phyloP scores from a whole-genome alignment of 2,329 filamentous ascomycete species.

The Epichloe sibirici region DNA sequence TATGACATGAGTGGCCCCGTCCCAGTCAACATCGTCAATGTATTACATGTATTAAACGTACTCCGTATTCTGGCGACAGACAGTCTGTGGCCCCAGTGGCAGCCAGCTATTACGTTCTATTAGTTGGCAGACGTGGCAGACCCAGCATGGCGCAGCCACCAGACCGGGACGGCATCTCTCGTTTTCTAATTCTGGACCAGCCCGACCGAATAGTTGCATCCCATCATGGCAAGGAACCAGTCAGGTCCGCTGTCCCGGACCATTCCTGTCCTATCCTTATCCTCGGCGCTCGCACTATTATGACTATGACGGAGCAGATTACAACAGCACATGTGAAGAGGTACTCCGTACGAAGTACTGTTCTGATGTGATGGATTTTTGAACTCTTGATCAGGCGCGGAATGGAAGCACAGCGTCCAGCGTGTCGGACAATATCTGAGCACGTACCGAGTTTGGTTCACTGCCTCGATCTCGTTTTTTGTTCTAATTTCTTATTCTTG shows the following conservation, averaged over 20 bases:
- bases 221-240: neutral
- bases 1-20: neutral
- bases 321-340: too few species aligned
- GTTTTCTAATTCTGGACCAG: slow-evolving; percentile 24
- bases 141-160: slow-evolving; percentile 22
- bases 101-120: too few species aligned
- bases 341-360: too few species aligned
- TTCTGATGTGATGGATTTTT: too few species aligned
- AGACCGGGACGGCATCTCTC: slow-evolving; percentile 11
- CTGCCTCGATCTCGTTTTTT: too few species aligned
- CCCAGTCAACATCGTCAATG: neutral
- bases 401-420: too few species aligned
- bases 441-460: too few species aligned
- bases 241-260: slow-evolving; percentile 14
- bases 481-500: too few species aligned
- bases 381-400: too few species aligned
- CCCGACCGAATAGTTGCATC: neutral
- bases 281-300: too few species aligned
- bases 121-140: neutral
- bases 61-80: neutral
- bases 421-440: too few species aligned
- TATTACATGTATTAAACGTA: neutral
- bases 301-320: neutral
- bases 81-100: neutral
- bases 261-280: neutral